These are phyloP conservation scores for Solanum arcanum DNA, from an alignment of 257 asterid species.

Conservation along the genomic window DNA sequence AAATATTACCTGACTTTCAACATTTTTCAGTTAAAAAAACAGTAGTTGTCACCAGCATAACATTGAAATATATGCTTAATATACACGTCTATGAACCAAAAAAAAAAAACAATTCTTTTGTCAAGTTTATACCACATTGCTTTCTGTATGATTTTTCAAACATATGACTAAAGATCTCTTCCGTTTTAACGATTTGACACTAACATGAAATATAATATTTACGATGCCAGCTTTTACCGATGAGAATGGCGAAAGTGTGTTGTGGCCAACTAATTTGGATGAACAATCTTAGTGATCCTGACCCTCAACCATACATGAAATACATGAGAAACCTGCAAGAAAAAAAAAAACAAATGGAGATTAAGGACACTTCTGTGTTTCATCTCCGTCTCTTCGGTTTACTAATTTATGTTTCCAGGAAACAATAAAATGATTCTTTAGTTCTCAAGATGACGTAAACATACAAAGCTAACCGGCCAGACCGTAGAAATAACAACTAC, in stretches of 20 bases:
- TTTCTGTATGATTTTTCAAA: not conserved
- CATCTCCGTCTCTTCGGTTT: not conserved
- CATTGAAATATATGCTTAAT: not conserved
- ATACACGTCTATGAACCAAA: not conserved
- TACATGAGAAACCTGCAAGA: conserved; percentile 67
- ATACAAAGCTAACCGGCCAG: not conserved
- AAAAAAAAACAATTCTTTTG: not conserved
- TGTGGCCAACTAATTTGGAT: not conserved
- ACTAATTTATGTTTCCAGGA: not conserved
- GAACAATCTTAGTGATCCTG: not conserved
- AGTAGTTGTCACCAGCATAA: not conserved
- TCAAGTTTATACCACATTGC: not conserved
- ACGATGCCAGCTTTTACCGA: not conserved
- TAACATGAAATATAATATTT: not conserved
- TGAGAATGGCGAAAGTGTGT: not conserved
- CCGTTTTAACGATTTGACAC: not conserved
- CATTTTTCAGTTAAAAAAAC: not conserved
- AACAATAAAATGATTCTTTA: not conserved
- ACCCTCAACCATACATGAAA: conserved; percentile 38
- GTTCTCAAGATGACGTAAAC: not conserved
- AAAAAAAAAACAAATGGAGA: not conserved
- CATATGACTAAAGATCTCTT: not conserved
- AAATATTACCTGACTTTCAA: not conserved
- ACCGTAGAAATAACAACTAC: not conserved
- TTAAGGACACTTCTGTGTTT: not conserved